phyloP scores from a whole-genome alignment of 2,329 filamentous ascomycete species.

The Cladosporium velox region DNA sequence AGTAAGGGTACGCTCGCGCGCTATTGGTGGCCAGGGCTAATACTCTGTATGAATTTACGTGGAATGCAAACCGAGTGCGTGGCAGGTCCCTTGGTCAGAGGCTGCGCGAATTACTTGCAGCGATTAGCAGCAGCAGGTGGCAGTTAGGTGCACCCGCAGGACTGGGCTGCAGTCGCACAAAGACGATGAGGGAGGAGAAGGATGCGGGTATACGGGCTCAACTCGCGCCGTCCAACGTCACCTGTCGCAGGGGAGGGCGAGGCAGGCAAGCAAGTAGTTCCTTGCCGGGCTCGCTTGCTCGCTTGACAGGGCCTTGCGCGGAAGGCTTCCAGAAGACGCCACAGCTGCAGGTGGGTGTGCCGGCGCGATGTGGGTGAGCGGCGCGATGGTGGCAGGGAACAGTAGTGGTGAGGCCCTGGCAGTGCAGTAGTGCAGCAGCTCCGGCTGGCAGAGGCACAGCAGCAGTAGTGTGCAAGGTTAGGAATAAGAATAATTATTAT shows the following conservation, averaged over 20 bases:
- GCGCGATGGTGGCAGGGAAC: slow-evolving; percentile 1
- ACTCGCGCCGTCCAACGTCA: slow-evolving; percentile 17
- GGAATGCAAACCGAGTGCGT: background rate
- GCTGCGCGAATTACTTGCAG: slow-evolving; percentile 19
- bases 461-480: background rate
- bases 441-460: slow-evolving; percentile 5
- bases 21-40: slow-evolving; percentile 1
- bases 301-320: slow-evolving; percentile 11
- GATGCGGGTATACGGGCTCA: slow-evolving; percentile 16
- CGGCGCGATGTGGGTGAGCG: slow-evolving; percentile 7
- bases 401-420: background rate
- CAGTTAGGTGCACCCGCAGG: slow-evolving; percentile 11
- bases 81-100: background rate
- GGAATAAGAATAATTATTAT: background rate
- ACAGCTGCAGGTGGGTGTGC: slow-evolving; percentile 10
- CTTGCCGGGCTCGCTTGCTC: slow-evolving; percentile 16
- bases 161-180: slow-evolving; percentile 14
- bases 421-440: background rate
- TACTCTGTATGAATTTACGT: slow-evolving; percentile 10
- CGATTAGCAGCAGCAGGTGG: slow-evolving; percentile 5
- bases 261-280: slow-evolving; percentile 10
- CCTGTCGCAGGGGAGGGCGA: slow-evolving; percentile 10
- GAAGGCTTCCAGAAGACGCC: slow-evolving; percentile 21
- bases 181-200: slow-evolving; percentile 14
- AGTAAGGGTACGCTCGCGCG: slow-evolving; percentile 10